Evolutionary conservation across 768 basidiomycete genomes (phyloP), one percentile per base, ranked within the genome.

Genomic region (Cystofilobasidium ferigula): DNA sequence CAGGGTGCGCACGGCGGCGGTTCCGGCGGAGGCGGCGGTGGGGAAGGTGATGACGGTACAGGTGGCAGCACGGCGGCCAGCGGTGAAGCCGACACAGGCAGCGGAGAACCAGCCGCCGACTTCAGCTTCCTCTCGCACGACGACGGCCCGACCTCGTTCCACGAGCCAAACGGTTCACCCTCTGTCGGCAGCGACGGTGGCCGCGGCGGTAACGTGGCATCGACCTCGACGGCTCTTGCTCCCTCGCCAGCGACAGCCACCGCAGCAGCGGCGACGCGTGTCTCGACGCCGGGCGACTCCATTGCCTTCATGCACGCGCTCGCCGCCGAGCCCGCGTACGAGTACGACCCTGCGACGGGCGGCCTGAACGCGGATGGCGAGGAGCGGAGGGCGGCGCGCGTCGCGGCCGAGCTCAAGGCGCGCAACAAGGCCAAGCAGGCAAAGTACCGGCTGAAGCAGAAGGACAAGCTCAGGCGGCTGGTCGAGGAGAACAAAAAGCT

Each of bases 391-490:
- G 22, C 22, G 9, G 45, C 22, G 45, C 45, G 45, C 45, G 16
- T 47, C n/a, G 22, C 3, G 20, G 4, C 4, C 22, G 45, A 47
- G 45, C 10, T 5, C 3, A 47, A 47, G 45, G 45, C 22, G 45
- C 45, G 45, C 45, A 47, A 47, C 45, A 47, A 47, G 45, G 45
- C 45, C n/a, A 47, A 47, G n/a, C 45, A 47, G 45, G 45, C 45
- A n/a, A 20, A n/a, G 4, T 47, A 47, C n/a, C 45, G 45, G 22
- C 22, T 24, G 9, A 47, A 47, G 45, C 45, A 47, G n/a, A 47
- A 47, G 45, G 22, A 20, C 45, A 47, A 47, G n/a, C 22, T 47
- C n/a, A 22, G 16, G n/a, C 9, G 22, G 22, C 45, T 47, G 22
- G 22, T n/a, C 22, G 45, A 20, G 9, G 45, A 47, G n/a, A 47